Conservation (phyloP, 805 yeast species). For the Saturnispora serradocipensis region DNA sequence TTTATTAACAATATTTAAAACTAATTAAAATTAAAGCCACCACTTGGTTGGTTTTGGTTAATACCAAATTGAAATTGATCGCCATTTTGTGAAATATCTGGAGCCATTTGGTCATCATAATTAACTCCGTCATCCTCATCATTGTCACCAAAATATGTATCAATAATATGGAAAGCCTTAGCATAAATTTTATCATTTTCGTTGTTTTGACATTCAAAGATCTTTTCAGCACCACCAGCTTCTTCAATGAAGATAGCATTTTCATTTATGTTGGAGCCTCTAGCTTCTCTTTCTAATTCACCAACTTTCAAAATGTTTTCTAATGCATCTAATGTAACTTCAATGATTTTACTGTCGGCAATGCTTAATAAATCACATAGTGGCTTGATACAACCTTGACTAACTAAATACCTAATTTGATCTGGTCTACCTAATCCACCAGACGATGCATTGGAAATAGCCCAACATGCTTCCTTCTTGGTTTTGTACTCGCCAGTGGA, state of each 20-base stretch:
- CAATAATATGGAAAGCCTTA: conserved; percentile 84
- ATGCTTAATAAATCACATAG: conserved; percentile 83
- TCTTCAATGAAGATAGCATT: conserved; percentile 91
- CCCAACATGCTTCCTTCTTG: conserved; percentile 99
- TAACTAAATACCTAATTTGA: conserved; percentile 84
- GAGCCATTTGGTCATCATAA: conserved; percentile 55
- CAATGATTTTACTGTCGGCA: conserved; percentile 86
- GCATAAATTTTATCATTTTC: conserved; percentile 87
- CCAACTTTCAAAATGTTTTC: conserved; percentile 93
- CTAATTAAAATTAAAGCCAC: conserved; percentile 40
- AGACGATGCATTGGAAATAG: conserved; percentile 93
- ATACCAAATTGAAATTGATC: conserved; percentile 86
- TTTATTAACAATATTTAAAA: background rate
- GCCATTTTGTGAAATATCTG: conserved; percentile 47
- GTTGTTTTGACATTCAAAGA: conserved; percentile 84
- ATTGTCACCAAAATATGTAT: conserved; percentile 79
- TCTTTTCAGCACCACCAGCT: conserved; percentile 97
- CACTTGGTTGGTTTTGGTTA: conserved; percentile 37
- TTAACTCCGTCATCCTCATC: conserved; percentile 37
- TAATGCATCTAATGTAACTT: conserved; percentile 90
- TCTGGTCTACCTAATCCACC: conserved; percentile 91
- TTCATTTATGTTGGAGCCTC: conserved; percentile 63
- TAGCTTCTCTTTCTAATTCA: conserved; percentile 78
- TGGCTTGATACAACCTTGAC: conserved; percentile 96
- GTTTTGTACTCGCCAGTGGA: conserved; percentile 87